Conservation (phyloP, 2,329 filamentous ascomycete species). For the Berkeleyomyces rouxiae region DNA sequence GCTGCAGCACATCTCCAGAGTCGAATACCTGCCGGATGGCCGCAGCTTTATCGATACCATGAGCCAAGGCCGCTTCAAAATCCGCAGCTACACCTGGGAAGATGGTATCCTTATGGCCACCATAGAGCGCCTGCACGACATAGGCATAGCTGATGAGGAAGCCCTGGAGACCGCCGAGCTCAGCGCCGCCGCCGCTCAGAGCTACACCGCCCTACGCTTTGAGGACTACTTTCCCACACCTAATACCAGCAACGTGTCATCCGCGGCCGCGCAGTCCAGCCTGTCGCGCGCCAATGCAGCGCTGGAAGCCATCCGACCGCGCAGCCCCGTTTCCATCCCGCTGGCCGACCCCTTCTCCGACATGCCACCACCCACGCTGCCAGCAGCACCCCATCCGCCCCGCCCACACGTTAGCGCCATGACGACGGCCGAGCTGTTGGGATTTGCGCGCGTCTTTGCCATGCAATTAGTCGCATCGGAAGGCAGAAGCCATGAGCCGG, state of each 20-base stretch:
- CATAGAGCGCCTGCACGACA: constrained; percentile 62
- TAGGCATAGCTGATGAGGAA: constrained; percentile 69
- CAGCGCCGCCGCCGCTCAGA: background rate
- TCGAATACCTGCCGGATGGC: constrained; percentile 60
- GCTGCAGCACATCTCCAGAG: constrained; percentile 56
- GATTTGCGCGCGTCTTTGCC: constrained; percentile 50
- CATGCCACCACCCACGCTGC: background rate
- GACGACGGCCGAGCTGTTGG: constrained; percentile 55
- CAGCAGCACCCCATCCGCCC: background rate
- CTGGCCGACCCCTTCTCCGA: constrained; percentile 7
- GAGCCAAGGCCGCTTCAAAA: constrained; percentile 60
- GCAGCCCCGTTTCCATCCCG: background rate
- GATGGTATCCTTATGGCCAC: constrained; percentile 70
- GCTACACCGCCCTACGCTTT: background rate
- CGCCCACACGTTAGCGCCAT: constrained; percentile 24
- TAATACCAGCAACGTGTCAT: background rate
- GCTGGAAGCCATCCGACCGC: background rate
- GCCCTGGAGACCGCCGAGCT: constrained; percentile 51
- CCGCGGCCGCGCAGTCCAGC: background rate
- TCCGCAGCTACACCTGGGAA: constrained; percentile 43
- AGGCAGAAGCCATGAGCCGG: constrained; percentile 57
- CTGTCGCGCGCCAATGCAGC: background rate
- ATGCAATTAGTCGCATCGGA: constrained; percentile 31
- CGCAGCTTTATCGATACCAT: constrained; percentile 65
- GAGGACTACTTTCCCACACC: background rate